These are phyloP conservation scores for Priceomyces fermenticarens DNA, from an alignment of 805 yeast genomes.

Conservation along the genomic window DNA sequence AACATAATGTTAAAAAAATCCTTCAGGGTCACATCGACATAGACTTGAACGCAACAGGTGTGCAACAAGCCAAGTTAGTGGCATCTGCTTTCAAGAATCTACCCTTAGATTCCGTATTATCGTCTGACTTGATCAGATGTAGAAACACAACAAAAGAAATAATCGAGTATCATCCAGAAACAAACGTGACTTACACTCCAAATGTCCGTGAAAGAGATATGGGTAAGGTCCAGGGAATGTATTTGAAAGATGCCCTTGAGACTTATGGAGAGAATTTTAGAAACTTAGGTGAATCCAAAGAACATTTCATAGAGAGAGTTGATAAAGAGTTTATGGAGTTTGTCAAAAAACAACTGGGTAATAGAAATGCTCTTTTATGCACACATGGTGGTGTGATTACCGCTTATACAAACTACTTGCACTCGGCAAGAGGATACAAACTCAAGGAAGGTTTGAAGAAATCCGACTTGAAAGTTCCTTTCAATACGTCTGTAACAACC, in stretches of 20 bases:
- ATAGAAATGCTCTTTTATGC: constrained; percentile 55
- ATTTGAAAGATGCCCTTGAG: constrained; percentile 60
- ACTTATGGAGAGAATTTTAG: constrained; percentile 57
- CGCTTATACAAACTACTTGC: constrained; percentile 51
- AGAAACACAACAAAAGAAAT: constrained; percentile 53
- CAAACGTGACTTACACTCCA: constrained; percentile 27
- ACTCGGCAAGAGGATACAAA: constrained; percentile 33
- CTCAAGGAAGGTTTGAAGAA: constrained; percentile 37
- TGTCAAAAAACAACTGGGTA: constrained; percentile 32
- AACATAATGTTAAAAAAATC: constrained; percentile 63
- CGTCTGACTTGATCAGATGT: constrained; percentile 60
- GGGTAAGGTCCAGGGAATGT: constrained; percentile 79
- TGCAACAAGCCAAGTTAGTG: constrained; percentile 53
- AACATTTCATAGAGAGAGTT: constrained; percentile 48
- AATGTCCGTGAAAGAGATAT: constrained; percentile 68
- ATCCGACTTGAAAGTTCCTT: constrained; percentile 55
- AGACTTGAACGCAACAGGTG: constrained; percentile 60
- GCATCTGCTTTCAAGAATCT: constrained; percentile 44
- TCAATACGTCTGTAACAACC: constrained; percentile 70
- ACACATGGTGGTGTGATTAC: constrained; percentile 85
- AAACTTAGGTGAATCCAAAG: constrained; percentile 61
- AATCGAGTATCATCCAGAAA: constrained; percentile 14
- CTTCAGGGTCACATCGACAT: constrained; percentile 78
- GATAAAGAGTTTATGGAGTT: constrained; percentile 42
- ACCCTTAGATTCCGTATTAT: constrained; percentile 44